phyloP scores from a whole-genome alignment of 768 basidiomycete species.

The Mycena haematopus region DNA sequence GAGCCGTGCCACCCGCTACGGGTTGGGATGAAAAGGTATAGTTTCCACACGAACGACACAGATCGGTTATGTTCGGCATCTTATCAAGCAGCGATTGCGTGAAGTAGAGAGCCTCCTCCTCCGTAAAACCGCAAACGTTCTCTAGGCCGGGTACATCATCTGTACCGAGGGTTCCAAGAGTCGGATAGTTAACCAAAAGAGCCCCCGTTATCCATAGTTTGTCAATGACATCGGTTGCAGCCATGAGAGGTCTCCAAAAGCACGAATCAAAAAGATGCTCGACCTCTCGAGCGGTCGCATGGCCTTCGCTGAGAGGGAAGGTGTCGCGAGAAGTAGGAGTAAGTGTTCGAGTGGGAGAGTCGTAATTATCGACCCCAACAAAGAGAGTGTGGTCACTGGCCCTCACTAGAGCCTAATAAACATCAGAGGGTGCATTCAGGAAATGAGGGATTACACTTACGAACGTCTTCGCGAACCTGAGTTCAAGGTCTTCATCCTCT shows the following conservation, averaged over 20 bases:
- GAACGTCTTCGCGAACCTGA: conserved; percentile 8
- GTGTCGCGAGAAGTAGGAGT: background rate
- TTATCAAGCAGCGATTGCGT: background rate
- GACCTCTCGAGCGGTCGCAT: background rate
- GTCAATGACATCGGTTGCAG: conserved; percentile 12
- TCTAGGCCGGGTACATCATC: background rate
- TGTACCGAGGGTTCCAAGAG: background rate
- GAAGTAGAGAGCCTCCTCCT: conserved; percentile 11
- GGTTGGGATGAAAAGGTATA: conserved; percentile 5
- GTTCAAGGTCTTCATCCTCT: background rate
- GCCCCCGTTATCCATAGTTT: conserved; percentile 23
- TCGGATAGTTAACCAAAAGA: background rate
- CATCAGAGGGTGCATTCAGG: background rate
- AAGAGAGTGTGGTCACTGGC: conserved; percentile 14
- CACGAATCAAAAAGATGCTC: conserved; percentile 5
- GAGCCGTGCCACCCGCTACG: too few relatives aligned
- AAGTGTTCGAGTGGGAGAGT: background rate
- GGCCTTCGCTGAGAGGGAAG: background rate
- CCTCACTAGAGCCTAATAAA: conserved; percentile 1
- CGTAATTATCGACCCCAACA: conserved; percentile 18
- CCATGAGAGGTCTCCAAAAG: conserved; percentile 14
- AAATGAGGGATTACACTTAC: conserved; percentile 1
- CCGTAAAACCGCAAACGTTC: conserved; percentile 19
- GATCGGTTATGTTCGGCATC: background rate
- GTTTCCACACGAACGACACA: conserved; percentile 4